Conservation (phyloP, 2,329 filamentous ascomycete species). For the Leptographium galeiforme region DNA sequence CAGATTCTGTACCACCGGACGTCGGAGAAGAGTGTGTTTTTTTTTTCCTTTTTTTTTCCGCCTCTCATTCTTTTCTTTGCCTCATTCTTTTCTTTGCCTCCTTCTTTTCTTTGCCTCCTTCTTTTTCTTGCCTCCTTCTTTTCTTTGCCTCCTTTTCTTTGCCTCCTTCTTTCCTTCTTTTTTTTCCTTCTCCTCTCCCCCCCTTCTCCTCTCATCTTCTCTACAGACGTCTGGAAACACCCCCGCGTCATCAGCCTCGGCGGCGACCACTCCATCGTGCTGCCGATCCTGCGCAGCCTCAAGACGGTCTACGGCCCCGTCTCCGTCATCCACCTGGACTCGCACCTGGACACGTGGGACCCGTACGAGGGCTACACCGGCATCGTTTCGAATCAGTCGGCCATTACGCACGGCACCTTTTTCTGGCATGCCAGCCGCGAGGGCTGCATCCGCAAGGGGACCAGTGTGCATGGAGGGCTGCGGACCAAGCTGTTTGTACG, state of each 20-base stretch:
- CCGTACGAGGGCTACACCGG: constrained; percentile 61
- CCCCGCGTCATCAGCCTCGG: constrained; percentile 13
- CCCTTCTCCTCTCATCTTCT: too few relatives aligned
- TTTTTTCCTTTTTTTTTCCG: neutral
- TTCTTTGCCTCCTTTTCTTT: too few relatives aligned
- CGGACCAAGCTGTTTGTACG: constrained; percentile 3
- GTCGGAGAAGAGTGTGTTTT: constrained; percentile 1
- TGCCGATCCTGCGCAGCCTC: constrained; percentile 16
- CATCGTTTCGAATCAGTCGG: constrained; percentile 58
- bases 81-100: too few relatives aligned
- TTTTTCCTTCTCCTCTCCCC: neutral
- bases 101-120: neutral
- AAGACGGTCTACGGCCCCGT: constrained; percentile 17
- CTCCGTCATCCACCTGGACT: constrained; percentile 19
- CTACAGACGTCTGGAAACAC: constrained; percentile 5
- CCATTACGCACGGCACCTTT: constrained; percentile 77
- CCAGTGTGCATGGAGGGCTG: constrained; percentile 25
- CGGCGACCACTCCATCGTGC: constrained; percentile 18
- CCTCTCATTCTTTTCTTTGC: too few relatives aligned
- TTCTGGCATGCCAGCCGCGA: constrained; percentile 73
- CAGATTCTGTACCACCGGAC: constrained; percentile 6
- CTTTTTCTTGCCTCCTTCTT: too few relatives aligned
- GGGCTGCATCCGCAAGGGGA: constrained; percentile 67
- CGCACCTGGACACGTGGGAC: constrained; percentile 14
- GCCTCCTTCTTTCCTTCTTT: too few relatives aligned